Evolutionary conservation across 2,329 filamentous ascomycete genomes (phyloP), one percentile per base, ranked within the genome.

Genomic region (Pseudopithomyces chartarum): DNA sequence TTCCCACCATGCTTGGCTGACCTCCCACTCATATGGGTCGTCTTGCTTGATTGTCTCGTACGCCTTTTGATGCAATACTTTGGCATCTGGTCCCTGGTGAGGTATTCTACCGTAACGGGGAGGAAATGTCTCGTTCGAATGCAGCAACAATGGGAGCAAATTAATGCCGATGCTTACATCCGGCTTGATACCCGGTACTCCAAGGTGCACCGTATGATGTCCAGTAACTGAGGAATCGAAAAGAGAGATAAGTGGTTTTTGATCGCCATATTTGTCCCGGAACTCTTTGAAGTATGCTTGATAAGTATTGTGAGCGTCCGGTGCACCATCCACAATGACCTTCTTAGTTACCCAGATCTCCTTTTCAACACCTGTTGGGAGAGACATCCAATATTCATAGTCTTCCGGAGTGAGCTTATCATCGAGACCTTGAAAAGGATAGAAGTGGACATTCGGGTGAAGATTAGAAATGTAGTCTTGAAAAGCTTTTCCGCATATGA

Each of bases 191-290:
- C 80, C 63, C 61, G 68, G 13, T 67, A 79, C 55, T 0, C 81
- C 79, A 3, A 65, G 54, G 3, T 58, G 44, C 4, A 68, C 33
- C 0, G 63, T 56, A 0, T 75, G 57, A 11, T 71, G 59, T 0
- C 78, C 80, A 52, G 74, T 66, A 43, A 74, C 78, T 2, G 73
- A 63, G 2, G 70, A 66, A 61, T 84, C 82, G 33, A 71, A 70
- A n/a, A 84, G 50, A 12, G 81, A 65, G 19, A 84, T 58, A 26
- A 84, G 70, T 29, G 79, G 69, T 8, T 76, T 70, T 3, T 57
- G 59, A 2, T 75, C 72, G 2, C 60, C 59, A 32, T 78, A 67
- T 1, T 68, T 54, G 7, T 67, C 65, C 2, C 70, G 67, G 33
- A 65, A 29, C 77, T 57, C 3, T 23, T 48, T 12, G 33, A 61